Percentiles rank a stretch among this genome's conserved stretches.
These are phyloP conservation scores for Aquilaria malaccensis DNA, from an alignment of 345 rosid genomes.

Conservation along the genomic window DNA sequence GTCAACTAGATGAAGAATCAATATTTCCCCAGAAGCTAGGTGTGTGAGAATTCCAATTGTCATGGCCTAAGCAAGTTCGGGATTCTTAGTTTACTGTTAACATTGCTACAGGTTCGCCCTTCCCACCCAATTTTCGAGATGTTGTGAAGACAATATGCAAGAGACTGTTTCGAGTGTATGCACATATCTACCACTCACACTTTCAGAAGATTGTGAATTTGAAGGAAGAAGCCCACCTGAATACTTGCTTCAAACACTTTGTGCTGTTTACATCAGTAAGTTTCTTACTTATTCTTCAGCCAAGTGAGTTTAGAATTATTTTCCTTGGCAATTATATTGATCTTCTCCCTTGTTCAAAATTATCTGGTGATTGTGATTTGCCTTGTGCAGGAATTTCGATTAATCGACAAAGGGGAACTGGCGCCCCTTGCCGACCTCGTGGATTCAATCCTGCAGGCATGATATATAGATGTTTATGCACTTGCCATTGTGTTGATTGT, in stretches of 20 bases:
- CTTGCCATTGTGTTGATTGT: background rate
- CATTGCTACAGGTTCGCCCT: slow-evolving; percentile 38
- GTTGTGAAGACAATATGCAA: slow-evolving; percentile 62
- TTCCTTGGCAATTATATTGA: no score
- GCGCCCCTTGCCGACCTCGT: slow-evolving; percentile 58
- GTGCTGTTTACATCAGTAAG: slow-evolving; percentile 61
- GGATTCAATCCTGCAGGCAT: slow-evolving; percentile 53
- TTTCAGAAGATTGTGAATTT: slow-evolving; percentile 62
- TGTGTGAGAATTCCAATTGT: slow-evolving; percentile 7
- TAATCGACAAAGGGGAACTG: slow-evolving; percentile 54
- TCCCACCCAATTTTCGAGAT: slow-evolving; percentile 49
- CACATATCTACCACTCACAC: slow-evolving; percentile 70
- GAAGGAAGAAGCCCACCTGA: slow-evolving; percentile 75
- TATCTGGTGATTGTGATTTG: background rate
- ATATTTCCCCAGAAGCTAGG: slow-evolving; percentile 62
- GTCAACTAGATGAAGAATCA: slow-evolving; percentile 56
- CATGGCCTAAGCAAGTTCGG: background rate
- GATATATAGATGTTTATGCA: slow-evolving; percentile 3
- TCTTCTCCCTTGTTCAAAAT: background rate
- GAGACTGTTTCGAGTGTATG: slow-evolving; percentile 57
- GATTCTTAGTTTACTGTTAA: background rate
- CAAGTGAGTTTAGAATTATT: no score
- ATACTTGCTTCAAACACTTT: slow-evolving; percentile 72
- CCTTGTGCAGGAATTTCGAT: slow-evolving; percentile 52
- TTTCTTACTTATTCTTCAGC: background rate